Percentiles rank a stretch among this genome's conserved stretches.
Conservation (phyloP, 2,329 filamentous ascomycete species). For the Cercospora sojina region DNA sequence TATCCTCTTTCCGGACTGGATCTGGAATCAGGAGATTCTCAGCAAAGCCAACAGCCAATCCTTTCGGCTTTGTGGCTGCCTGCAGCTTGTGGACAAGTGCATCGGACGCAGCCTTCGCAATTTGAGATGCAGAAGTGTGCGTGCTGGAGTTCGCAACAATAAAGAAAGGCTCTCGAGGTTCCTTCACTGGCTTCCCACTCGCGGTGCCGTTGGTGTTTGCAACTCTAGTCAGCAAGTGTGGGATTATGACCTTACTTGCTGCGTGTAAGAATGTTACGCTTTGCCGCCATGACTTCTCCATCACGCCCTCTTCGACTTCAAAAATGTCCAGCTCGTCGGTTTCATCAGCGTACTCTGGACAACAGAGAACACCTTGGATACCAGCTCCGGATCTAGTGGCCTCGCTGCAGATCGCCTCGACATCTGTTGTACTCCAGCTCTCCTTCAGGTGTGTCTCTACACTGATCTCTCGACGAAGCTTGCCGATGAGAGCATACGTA, state of each 20-base stretch:
- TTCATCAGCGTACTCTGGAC: constrained; percentile 20
- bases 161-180: constrained; percentile 25
- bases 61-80: constrained; percentile 18
- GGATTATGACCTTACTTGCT: constrained; percentile 17
- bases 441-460: constrained; percentile 26
- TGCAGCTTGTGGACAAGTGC: constrained; percentile 22
- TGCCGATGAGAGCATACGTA: constrained; percentile 26
- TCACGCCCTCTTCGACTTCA: constrained; percentile 23
- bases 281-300: constrained; percentile 25
- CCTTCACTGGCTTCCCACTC: constrained; percentile 6
- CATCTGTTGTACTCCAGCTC: constrained; percentile 22
- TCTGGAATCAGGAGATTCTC: constrained; percentile 27
- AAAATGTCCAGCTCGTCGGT: constrained; percentile 24
- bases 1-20: constrained; percentile 14
- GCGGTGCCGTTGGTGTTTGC: constrained; percentile 5
- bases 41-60: constrained; percentile 24
- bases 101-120: constrained; percentile 22
- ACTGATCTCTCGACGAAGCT: constrained; percentile 28
- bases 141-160: constrained; percentile 19
- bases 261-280: constrained; percentile 33
- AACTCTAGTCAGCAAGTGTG: constrained; percentile 14
- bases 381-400: constrained; percentile 17
- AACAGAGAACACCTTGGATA: constrained; percentile 33
- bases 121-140: constrained; percentile 16
- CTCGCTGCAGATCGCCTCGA: constrained; percentile 22